Base-by-base conservation (phyloP, 306 rosid species). In the Notholithocarpus densiflorus region DNA sequence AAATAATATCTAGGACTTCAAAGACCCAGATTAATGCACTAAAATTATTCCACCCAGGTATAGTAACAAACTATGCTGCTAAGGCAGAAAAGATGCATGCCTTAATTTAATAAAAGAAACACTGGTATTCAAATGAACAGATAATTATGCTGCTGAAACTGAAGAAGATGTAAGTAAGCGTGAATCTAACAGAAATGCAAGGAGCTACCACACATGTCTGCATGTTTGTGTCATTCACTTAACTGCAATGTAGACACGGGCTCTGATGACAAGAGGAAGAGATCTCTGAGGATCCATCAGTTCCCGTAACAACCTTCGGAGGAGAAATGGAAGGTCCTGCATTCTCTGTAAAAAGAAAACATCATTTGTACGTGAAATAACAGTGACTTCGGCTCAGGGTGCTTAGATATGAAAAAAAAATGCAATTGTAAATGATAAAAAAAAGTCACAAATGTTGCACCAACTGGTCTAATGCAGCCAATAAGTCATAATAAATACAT, bases 241-340 rank as follows among this genome's bases (percentile, higher is more conserved):
- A 86, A 92, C 98, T 75, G 93, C 85, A 56, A 88, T 56, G 72
- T 74, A 86, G 51, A 95, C 85, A 53, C 97, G 97, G 23, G 98
- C 89, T 79, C 89, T 87, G n/a, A 90, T 77, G 79, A 90, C 94
- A 83, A 89, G 89, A 53, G 98, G 98, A 82, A 92, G 98, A 23
- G 98, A 86, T 85, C 91, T 89, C 6, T 48, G 88, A 66, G 98
- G 98, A 82, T 95, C 84, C 60, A 77, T 27, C 73, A 95, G 85
- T 73, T 95, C 98, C 62, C 77, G 85, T 12, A 90, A 57, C 23
- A 95, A 88, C 79, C 98, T 89, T 56, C 86, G 89, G 56, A 95
- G 51, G 20, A 91, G 89, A 83, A 92, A 95, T 5, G 98, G 98
- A 69, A 95, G 97, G 82, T 92, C 98, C 68, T 82, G 90, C 77